Percentiles rank a stretch among this genome's conserved stretches.
Evolutionary conservation across 805 yeast genomes (phyloP).

Genomic region (Candida awuae): DNA sequence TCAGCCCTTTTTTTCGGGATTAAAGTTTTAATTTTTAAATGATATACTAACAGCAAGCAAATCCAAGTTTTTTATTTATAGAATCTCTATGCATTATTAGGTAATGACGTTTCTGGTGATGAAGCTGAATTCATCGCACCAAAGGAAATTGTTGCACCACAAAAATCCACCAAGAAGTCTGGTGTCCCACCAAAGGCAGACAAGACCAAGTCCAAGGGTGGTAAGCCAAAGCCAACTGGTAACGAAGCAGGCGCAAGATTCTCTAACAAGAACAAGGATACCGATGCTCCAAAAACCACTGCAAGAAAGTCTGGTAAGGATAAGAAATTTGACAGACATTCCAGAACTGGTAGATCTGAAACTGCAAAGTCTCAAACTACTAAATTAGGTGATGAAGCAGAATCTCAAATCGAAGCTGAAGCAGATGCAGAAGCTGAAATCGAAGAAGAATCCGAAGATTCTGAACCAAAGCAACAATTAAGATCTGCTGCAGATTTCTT

Average conservation of each 20-base stretch:
- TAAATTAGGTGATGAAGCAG: conserved; percentile 85
- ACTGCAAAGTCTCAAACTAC: conserved; percentile 74
- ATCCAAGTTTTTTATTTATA: conserved; percentile 23
- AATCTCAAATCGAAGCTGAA: conserved; percentile 33
- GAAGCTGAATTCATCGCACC: conserved; percentile 48
- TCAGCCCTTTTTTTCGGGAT: not conserved
- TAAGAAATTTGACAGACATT: conserved; percentile 71
- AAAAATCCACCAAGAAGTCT: conserved; percentile 78
- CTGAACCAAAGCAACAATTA: conserved; percentile 40
- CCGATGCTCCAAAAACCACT: conserved; percentile 49
- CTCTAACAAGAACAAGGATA: conserved; percentile 62
- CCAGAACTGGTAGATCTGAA: conserved; percentile 78
- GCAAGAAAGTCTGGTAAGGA: conserved; percentile 38
- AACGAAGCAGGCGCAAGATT: conserved; percentile 81
- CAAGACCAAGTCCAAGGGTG: conserved; percentile 67
- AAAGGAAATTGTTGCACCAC: conserved; percentile 73
- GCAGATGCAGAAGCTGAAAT: conserved; percentile 51
- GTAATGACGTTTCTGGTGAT: conserved; percentile 84
- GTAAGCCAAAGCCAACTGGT: conserved; percentile 66
- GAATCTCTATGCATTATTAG: conserved; percentile 80
- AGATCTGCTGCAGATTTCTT: conserved; percentile 85
- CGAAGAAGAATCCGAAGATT: conserved; percentile 34
- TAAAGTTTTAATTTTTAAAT: too few species aligned
- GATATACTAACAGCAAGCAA: too few species aligned
- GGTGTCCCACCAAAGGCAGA: conserved; percentile 75